These are phyloP conservation scores for Pilobolus umbonatus DNA, from an alignment of 192 early-diverging fungal species.

Conservation along the genomic window DNA sequence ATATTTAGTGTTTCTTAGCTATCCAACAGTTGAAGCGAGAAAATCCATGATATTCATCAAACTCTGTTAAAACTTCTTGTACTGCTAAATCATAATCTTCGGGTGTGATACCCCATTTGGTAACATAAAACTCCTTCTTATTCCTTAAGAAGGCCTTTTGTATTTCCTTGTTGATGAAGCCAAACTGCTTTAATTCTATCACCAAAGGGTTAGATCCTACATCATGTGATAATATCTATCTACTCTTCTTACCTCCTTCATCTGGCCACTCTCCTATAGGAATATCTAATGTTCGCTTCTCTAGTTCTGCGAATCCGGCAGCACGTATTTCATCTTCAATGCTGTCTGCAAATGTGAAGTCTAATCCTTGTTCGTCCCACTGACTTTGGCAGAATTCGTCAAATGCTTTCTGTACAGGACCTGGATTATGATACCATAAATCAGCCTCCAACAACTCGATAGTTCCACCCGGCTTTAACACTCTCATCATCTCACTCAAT, in stretches of 20 bases:
- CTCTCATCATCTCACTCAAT: slow-evolving; percentile 23
- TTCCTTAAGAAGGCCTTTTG: slow-evolving; percentile 29
- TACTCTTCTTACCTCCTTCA: slow-evolving; percentile 22
- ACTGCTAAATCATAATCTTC: slow-evolving; percentile 33
- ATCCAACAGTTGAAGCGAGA: slow-evolving; percentile 30
- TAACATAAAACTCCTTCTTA: slow-evolving; percentile 20
- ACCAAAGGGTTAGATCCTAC: neutral
- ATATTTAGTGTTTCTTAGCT: slow-evolving; percentile 18
- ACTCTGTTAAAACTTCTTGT: slow-evolving; percentile 27
- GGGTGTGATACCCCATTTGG: slow-evolving; percentile 24
- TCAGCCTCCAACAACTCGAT: slow-evolving; percentile 33
- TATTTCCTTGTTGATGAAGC: slow-evolving; percentile 33
- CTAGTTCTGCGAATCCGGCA: slow-evolving; percentile 9
- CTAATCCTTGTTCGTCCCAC: slow-evolving; percentile 17
- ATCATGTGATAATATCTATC: neutral
- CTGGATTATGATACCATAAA: slow-evolving; percentile 27
- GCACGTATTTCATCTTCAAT: slow-evolving; percentile 12
- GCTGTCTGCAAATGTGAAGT: slow-evolving; percentile 12
- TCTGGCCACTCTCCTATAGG: slow-evolving; percentile 36
- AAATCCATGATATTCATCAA: slow-evolving; percentile 29
- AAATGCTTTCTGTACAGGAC: slow-evolving; percentile 34
- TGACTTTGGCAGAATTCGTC: slow-evolving; percentile 21
- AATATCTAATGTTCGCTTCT: slow-evolving; percentile 20
- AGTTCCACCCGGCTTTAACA: slow-evolving; percentile 34
- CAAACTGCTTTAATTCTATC: slow-evolving; percentile 32